phyloP scores from a whole-genome alignment of 179 eudicot genomes.

The Spinacia oleracea region DNA sequence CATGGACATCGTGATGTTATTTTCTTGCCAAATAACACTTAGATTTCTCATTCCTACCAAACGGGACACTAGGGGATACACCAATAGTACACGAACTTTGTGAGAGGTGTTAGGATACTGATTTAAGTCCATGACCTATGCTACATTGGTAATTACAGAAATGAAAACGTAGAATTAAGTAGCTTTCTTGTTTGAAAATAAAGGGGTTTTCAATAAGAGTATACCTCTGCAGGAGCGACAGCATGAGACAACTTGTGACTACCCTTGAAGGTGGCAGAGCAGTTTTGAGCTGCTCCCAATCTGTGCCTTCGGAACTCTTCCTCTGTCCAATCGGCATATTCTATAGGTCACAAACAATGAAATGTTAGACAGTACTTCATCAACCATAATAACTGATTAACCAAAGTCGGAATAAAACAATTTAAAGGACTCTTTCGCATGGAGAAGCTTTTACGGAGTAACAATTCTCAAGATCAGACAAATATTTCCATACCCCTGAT shows the following conservation, averaged over 20 bases:
- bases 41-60: background rate
- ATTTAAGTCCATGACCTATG: background rate
- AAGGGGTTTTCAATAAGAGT: background rate
- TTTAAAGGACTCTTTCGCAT: background rate
- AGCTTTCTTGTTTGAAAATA: background rate
- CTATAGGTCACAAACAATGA: slow-evolving; percentile 36
- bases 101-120: background rate
- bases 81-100: background rate
- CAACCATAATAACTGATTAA: background rate
- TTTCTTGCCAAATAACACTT: background rate
- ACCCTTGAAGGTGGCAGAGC: slow-evolving; percentile 87
- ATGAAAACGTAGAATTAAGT: background rate
- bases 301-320: slow-evolving; percentile 71
- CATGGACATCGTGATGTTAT: no score
- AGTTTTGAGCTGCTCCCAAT: slow-evolving; percentile 92
- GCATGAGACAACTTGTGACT: slow-evolving; percentile 65
- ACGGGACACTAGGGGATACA: background rate
- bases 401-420: background rate
- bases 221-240: slow-evolving; percentile 64
- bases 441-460: background rate
- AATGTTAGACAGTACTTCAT: background rate
- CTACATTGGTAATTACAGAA: background rate
- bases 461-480: background rate
- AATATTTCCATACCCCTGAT: background rate
- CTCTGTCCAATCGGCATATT: slow-evolving; percentile 89